Evolutionary conservation across 2,329 filamentous ascomycete species (phyloP), one percentile per base, ranked within the genome.

Genomic region (Fusarium tupiense): DNA sequence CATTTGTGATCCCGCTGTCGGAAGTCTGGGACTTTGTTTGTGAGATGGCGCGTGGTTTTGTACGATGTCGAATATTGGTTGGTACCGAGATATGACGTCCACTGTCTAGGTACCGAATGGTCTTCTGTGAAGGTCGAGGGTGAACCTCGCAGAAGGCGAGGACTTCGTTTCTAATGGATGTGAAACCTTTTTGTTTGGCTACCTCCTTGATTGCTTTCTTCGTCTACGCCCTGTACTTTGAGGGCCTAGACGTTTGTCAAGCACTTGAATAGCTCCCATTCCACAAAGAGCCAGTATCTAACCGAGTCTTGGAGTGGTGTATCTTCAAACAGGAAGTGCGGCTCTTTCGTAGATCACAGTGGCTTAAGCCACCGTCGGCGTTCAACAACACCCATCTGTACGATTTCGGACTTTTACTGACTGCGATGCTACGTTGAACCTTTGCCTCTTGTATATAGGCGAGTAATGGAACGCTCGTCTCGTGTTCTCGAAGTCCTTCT

Each of bases 1-100:
- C 38, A 73, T 64, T 67, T 43, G 16, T 33, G 22, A 60, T 63
- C 40, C 53, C 29, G 44, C 41, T 52, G 53, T 31, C 26, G 58
- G 47, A 40, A 43, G 31, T 56, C 47, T 61, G 63, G 49, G 46
- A 31, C 37, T 59, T 46, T 58, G 22, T 49, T 66, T 73, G 70
- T 60, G 47, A 38, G 20, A 62, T 35, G n/a, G 17, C 35, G 31
- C 43, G 29, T 44, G 12, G 35, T 54, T 54, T 53, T 70, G 62
- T 60, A 49, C 29, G 44, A 49, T 44, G 33, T 59, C 41, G 58
- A 64, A 41, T 61, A 67, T 58, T 53, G 46, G 41, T 33, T 57
- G 66, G 66, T 71, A 62, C 31, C 29, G 41, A 57, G 33, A 10
- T 22, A 41, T 59, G 52, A 59, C 41, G 56, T 37, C 38, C 31